Base-by-base conservation (phyloP, 78 protist species). In the Emiliania huxleyi region DNA sequence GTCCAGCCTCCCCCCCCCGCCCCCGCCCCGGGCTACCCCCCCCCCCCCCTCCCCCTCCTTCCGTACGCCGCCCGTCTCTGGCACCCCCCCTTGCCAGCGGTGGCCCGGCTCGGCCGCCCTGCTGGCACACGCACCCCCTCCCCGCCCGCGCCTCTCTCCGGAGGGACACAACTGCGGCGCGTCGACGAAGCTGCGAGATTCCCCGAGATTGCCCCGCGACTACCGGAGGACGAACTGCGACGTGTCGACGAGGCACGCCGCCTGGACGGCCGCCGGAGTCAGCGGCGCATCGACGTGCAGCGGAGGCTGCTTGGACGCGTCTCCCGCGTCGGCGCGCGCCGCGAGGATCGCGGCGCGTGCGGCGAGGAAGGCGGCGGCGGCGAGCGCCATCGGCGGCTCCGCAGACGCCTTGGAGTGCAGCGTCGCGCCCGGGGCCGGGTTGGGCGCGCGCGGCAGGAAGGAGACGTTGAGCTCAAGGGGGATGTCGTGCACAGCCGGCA, bases 381-480 rank as follows among this genome's bases (percentile, higher is more conserved):
- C 91, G 38, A 94, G 90, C 37, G 55, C 29, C 87, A 90, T 38
- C 37, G 96, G 96, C 49, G 96, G 96, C 94, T 94, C 96, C 22
- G 95, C 96, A 19, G 52, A 23, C 33, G 95, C 96, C 90, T 92
- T 83, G 48, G 94, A 93, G 33, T 18, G 35, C 11, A 90, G 37
- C 22, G 12, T 15, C 12, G 18, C 19, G 23, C 2, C 4, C 55
- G 55, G 29, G 52, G 90, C 1, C 21, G 91, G 52, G 71, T 75
- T 73, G 62, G 85, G 44, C 38, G 89, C 40, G n/a, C 56, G 69
- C 33, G 83, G 33, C 42, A 71, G 19, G 75, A 73, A 73, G 45
- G 8, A 3, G 90, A 85, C 23, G 55, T 43, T 37, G 52, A 94
- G 38, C 29, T 44, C 83, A 42, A 44, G 69, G 40, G 95, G 95